phyloP scores from a whole-genome alignment of 108 stramenopile species.

The Schizochytrium sp. region DNA sequence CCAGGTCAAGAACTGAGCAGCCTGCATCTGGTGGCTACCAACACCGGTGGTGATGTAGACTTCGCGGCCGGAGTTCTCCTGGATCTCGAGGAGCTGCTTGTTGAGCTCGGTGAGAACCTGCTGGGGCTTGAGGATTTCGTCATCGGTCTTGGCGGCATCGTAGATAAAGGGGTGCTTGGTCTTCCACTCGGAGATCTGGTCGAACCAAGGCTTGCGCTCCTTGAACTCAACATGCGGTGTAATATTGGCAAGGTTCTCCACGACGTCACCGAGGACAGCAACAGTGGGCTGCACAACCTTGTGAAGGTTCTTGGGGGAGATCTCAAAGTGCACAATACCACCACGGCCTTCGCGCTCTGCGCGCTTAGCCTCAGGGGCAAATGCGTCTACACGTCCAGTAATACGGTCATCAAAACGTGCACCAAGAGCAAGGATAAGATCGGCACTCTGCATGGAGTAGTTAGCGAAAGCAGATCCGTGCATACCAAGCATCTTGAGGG shows the following conservation, averaged over 20 bases:
- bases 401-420: slow-evolving; percentile 92
- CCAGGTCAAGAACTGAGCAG: slow-evolving; percentile 92
- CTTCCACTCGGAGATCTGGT: slow-evolving; percentile 78
- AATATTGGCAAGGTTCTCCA: slow-evolving; percentile 66
- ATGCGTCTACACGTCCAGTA: slow-evolving; percentile 83
- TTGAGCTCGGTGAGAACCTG: slow-evolving; percentile 82
- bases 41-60: slow-evolving; percentile 87
- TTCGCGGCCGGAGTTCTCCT: slow-evolving; percentile 76
- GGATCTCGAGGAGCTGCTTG: slow-evolving; percentile 81
- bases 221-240: slow-evolving; percentile 63
- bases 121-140: slow-evolving; percentile 77
- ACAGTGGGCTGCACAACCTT: slow-evolving; percentile 80
- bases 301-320: slow-evolving; percentile 84
- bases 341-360: slow-evolving; percentile 86
- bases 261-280: slow-evolving; percentile 50
- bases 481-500: slow-evolving; percentile 91
- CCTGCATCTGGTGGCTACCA: slow-evolving; percentile 92
- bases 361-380: slow-evolving; percentile 84
- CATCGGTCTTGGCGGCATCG: slow-evolving; percentile 62
- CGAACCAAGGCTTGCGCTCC: slow-evolving; percentile 77
- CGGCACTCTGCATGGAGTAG: slow-evolving; percentile 88
- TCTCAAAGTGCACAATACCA: slow-evolving; percentile 89
- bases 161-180: slow-evolving; percentile 81
- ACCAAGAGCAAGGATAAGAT: slow-evolving; percentile 86
- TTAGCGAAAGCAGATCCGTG: slow-evolving; percentile 90